Base-by-base conservation (phyloP, 306 rosid species). In the Corylus heterophylla region DNA sequence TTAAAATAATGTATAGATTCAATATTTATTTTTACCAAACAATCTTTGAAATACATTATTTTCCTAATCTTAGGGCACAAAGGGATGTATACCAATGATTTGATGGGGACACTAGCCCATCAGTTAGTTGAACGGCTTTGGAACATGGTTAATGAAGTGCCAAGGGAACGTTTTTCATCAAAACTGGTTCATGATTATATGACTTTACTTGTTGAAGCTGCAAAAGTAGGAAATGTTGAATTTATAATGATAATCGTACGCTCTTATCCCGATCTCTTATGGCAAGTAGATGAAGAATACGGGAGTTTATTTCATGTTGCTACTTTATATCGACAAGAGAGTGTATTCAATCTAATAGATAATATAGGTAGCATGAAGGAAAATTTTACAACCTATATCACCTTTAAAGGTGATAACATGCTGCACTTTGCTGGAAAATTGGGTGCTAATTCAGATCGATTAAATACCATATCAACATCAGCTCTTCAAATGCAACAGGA, bases 401-500 rank as follows among this genome's bases (percentile, higher is more conserved):
- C 69, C 39, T n/a, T n/a, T n/a, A 1, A 50, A 13, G 2, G 70
- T 27, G 1, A 42, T 0, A 76, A 37, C 9, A 66, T 81, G 50
- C 31, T 81, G 56, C 81, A 81, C 61, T 76, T 76, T 27, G 81
- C 77, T 7, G 85, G 63, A 25, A 45, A 29, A 22, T 48, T 76
- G 39, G 58, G 77, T 6, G 74, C 85, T 1, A 29, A 29, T 18
- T 52, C 54, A 49, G 25, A 69, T 48, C 74, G 54, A 29, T 29
- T 29, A 29, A 29, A 29, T 29, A 29, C 31, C 31, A 29, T 29
- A 29, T 29, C 74, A 3, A 74, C 74, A 4, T 54, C 85, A 42
- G 81, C 81, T 3, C 67, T 81, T 12, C 85, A 76, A 52, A 76
- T 71, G 77, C 85, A 81, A 22, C 42, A 48, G 51, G 81, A 81